Evolutionary conservation across 2,329 filamentous ascomycete species (phyloP), one percentile per base, ranked within the genome.

Genomic region (Clonostachys sp.): DNA sequence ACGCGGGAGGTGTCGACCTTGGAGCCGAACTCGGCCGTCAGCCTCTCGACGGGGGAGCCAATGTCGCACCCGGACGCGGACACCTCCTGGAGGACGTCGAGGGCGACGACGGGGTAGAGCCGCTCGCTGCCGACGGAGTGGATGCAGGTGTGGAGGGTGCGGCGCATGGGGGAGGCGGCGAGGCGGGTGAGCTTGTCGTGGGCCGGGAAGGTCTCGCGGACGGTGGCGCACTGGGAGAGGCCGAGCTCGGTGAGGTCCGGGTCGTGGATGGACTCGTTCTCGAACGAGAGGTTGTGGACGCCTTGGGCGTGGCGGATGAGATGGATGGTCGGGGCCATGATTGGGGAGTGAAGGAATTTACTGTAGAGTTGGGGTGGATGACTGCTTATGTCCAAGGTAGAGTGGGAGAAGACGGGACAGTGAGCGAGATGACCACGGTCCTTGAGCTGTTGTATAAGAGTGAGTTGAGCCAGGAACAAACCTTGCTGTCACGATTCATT

Each of bases 71-170:
- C 84, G 33, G 84, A 71, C 45, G 83, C 76, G 5, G 82, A 86
- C 1, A 89, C 83, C 66, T 96, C 91, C 66, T 96, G 91, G 5
- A 89, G 70, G 52, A 87, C 81, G 1, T 89, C 89, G 12, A 94
- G 69, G 2, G 84, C 83, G 24, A 86, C 67, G 45, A 95, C 76
- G 47, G 64, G 64, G 34, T 65, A 63, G 6, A 68, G 65, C 39
- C 33, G 12, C 4, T 45, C 30, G 48, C 35, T 33, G 16, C 75
- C 77, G 64, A 95, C 95, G 42, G 81, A 78, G 46, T 82, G 69
- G 33, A 90, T 74, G 34, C 86, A 84, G 3, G 91, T 96, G 66
- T 89, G 82, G 42, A 96, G 74, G 3, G 91, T 95, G 51, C 91
- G 83, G 45, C 86, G 84, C 55, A 95, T 77, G 6, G 91, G 90